Percentiles rank a stretch among this genome's conserved stretches.
phyloP scores from a whole-genome alignment of 805 yeast species.

The Zygotorulaspora danielsina region DNA sequence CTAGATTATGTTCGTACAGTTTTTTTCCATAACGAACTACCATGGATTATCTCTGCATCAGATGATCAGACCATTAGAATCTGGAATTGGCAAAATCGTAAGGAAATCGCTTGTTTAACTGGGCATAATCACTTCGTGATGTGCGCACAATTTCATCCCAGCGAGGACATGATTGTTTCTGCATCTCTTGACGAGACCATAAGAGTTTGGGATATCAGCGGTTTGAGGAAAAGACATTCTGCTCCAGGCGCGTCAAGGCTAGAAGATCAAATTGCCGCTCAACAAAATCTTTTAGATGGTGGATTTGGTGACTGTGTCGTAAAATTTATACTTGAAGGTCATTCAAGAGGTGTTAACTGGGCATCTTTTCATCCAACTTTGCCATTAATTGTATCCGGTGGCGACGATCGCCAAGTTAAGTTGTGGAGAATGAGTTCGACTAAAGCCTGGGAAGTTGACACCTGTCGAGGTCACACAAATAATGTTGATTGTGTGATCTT shows the following conservation, averaged over 20 bases:
- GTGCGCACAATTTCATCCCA: constrained; percentile 97
- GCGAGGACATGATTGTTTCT: constrained; percentile 89
- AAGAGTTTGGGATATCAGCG: constrained; percentile 97
- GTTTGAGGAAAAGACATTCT: constrained; percentile 89
- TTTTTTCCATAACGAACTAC: constrained; percentile 90
- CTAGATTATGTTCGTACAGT: constrained; percentile 93
- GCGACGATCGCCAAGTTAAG: constrained; percentile 92
- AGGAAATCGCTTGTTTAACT: constrained; percentile 92
- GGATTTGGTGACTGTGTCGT: constrained; percentile 95
- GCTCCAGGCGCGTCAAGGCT: constrained; percentile 58
- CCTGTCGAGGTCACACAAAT: constrained; percentile 96
- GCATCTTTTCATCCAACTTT: constrained; percentile 96
- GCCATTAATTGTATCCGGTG: constrained; percentile 91
- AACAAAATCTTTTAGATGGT: constrained; percentile 78
- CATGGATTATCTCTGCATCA: constrained; percentile 94
- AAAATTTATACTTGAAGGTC: constrained; percentile 94
- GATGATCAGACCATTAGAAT: constrained; percentile 98
- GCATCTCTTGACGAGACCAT: constrained; percentile 98
- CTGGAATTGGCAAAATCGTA: constrained; percentile 99
- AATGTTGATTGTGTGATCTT: constrained; percentile 84
- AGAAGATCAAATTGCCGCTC: constrained; percentile 43
- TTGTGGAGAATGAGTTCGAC: constrained; percentile 97
- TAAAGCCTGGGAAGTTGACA: constrained; percentile 98
- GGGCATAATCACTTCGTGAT: constrained; percentile 98
- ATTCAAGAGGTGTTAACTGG: constrained; percentile 98